Base-by-base conservation (phyloP, 441 rosid species). In the Jatropha podagrica region DNA sequence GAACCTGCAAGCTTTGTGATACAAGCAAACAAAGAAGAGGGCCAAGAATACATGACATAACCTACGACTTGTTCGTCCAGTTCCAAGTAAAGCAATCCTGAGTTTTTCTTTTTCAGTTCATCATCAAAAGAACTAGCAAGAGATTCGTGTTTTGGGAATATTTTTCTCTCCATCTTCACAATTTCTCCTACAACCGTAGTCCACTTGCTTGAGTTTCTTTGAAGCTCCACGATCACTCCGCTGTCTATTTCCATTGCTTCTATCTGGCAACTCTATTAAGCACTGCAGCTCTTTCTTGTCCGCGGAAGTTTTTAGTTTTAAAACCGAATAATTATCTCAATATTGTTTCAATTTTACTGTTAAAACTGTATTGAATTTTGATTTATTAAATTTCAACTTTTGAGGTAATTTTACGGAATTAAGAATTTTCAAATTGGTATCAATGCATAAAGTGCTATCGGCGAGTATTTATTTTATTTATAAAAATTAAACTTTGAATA, bases 81-180 rank as follows among this genome's bases (percentile, higher is more conserved):
- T 46, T 74, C 69, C 9, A 74, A 38, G 78, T 87, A 94, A 7
- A 94, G 89, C 86, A 92, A 73, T 18, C 91, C 94, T 5, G 88
- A 74, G 78, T 88, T 87, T 77, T 77, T 90, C 87, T 89, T 90
- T 42, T 84, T 90, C 8, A 92, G 88, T 81, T 92, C 96, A 26
- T 80, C 87, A 4, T 89, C 90, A 56, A 94, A 91, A 23, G 80
- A 83, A 51, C 78, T 77, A 65, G 92, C 85, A 17, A 88, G 92
- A 3, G 98, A 94, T 81, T 88, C 97, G 70, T 91, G 96, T 76
- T 94, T 88, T 14, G 96, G 97, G 76, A 92, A 90, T 40, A 89
- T 78, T 74, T 85, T 88, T 75, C 79, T 88, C 85, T 94, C 98
- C 73, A 92, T 76, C 78, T 83, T 91, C 83, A 90, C 91, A 6